phyloP scores from a whole-genome alignment of 176 grass and related monocot species.

The Cenchrus fungigraminus region DNA sequence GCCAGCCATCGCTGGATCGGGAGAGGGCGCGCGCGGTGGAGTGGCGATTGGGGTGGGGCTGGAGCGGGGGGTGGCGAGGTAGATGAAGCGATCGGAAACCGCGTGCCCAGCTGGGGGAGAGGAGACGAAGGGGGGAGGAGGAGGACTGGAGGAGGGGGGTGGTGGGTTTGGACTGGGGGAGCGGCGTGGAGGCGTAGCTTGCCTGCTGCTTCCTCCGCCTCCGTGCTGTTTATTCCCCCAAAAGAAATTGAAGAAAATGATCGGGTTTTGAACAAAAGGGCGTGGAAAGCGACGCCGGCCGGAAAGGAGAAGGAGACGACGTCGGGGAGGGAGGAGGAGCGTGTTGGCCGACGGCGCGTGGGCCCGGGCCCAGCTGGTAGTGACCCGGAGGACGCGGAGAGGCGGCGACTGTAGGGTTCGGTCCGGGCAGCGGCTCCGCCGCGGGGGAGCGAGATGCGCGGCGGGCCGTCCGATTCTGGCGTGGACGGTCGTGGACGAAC shows the following conservation, averaged over 20 bases:
- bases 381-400: slow-evolving; percentile 8
- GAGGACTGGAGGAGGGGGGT: slow-evolving; percentile 43
- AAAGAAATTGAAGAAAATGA: slow-evolving; percentile 12
- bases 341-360: background rate
- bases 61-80: slow-evolving; percentile 17
- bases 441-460: background rate
- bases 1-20: slow-evolving; percentile 53
- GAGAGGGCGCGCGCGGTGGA: background rate
- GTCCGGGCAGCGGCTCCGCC: slow-evolving; percentile 15
- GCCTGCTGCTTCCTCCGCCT: slow-evolving; percentile 21
- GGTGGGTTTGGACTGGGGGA: slow-evolving; percentile 24
- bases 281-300: slow-evolving; percentile 50
- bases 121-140: background rate
- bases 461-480: slow-evolving; percentile 23
- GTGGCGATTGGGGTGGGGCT: slow-evolving; percentile 17
- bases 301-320: slow-evolving; percentile 30
- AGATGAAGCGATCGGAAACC: slow-evolving; percentile 67
- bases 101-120: slow-evolving; percentile 52
- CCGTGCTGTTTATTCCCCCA: background rate
- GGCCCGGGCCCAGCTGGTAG: background rate
- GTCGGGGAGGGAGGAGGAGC: slow-evolving; percentile 29
- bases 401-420: slow-evolving; percentile 33
- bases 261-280: slow-evolving; percentile 37
- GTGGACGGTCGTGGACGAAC: background rate
- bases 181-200: slow-evolving; percentile 52